These are phyloP conservation scores for Ganoderma resinaceum DNA, from an alignment of 1,284 basidiomycete species.

Conservation along the genomic window DNA sequence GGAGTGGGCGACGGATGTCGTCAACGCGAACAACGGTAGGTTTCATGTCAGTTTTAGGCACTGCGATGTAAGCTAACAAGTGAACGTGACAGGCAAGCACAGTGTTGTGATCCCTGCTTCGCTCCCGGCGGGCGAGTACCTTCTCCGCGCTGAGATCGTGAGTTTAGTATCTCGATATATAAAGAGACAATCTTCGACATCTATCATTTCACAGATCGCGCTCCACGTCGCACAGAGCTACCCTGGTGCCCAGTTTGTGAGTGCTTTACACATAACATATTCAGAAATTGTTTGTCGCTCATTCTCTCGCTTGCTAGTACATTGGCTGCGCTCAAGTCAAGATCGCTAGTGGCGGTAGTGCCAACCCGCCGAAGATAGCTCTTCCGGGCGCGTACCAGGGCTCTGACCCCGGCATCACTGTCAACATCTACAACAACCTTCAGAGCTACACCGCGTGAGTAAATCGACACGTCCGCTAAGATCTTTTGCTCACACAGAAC, in stretches of 20 bases:
- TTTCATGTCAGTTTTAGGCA: not conserved
- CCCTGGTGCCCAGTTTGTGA: slow-evolving; percentile 52
- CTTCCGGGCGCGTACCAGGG: slow-evolving; percentile 53
- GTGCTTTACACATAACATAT: slow-evolving; percentile 8
- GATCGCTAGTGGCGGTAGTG: slow-evolving; percentile 51
- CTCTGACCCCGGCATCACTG: slow-evolving; percentile 55
- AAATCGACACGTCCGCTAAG: not conserved
- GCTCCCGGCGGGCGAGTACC: slow-evolving; percentile 57
- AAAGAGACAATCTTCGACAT: not conserved
- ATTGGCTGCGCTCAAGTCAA: slow-evolving; percentile 54
- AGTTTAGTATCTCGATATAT: slow-evolving; percentile 21
- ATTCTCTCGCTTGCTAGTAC: slow-evolving; percentile 35
- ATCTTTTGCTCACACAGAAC: not conserved
- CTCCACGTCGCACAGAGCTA: slow-evolving; percentile 51
- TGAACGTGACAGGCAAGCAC: slow-evolving; percentile 47
- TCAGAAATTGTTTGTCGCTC: not conserved
- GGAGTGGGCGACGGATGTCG: slow-evolving; percentile 56
- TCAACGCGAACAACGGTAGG: slow-evolving; percentile 51
- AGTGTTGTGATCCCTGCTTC: slow-evolving; percentile 52
- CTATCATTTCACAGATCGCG: slow-evolving; percentile 44
- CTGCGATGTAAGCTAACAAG: not conserved
- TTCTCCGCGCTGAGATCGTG: slow-evolving; percentile 57
- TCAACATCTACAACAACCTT: slow-evolving; percentile 60
- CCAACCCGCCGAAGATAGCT: slow-evolving; percentile 52
- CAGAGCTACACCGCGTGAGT: slow-evolving; percentile 48